A percentile compares a stretch with the other conserved stretches of the same genome.
Evolutionary conservation across 345 rosid species (phyloP).

Genomic region (Turritis glabra): DNA sequence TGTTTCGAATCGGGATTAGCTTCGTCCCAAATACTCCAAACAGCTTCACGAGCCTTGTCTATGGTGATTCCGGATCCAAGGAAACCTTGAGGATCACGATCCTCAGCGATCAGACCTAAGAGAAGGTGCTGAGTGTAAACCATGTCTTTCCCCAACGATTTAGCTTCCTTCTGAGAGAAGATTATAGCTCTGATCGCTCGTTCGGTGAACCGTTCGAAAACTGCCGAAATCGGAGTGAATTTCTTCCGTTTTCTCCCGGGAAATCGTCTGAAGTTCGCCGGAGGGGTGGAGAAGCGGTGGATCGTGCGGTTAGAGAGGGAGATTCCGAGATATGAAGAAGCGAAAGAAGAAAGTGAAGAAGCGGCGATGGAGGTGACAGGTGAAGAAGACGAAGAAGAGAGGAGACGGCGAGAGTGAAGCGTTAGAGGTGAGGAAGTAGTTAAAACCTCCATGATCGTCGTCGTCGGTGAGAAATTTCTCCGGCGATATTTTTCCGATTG

Average conservation of each 20-base stretch:
- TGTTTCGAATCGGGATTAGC: conserved; percentile 30
- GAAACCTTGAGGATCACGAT: conserved; percentile 78
- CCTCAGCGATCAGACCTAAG: conserved; percentile 76
- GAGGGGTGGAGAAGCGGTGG: conserved; percentile 24
- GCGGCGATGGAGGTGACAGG: conserved; percentile 32
- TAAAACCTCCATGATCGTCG: conserved; percentile 52
- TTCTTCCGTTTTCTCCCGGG: conserved; percentile 43
- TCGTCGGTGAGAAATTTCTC: conserved; percentile 10
- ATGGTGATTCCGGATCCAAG: conserved; percentile 74
- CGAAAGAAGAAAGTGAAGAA: conserved; percentile 47
- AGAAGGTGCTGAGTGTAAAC: conserved; percentile 83
- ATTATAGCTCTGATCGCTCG: conserved; percentile 77
- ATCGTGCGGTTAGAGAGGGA: conserved; percentile 46
- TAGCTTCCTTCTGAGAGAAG: conserved; percentile 85
- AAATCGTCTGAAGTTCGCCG: conserved; percentile 22
- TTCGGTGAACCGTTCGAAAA: conserved; percentile 80
- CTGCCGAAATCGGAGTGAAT: conserved; percentile 58
- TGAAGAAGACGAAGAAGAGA: conserved; percentile 30
- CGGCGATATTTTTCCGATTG: conserved; percentile 3
- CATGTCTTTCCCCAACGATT: conserved; percentile 71
- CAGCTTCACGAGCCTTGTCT: conserved; percentile 74
- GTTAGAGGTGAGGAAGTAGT: conserved; percentile 62
- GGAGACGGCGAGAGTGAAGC: conserved; percentile 49
- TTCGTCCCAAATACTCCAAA: conserved; percentile 61
- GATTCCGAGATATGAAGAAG: conserved; percentile 56